phyloP scores from a whole-genome alignment of 2,329 filamentous ascomycete species.

The Fusarium multiceps region DNA sequence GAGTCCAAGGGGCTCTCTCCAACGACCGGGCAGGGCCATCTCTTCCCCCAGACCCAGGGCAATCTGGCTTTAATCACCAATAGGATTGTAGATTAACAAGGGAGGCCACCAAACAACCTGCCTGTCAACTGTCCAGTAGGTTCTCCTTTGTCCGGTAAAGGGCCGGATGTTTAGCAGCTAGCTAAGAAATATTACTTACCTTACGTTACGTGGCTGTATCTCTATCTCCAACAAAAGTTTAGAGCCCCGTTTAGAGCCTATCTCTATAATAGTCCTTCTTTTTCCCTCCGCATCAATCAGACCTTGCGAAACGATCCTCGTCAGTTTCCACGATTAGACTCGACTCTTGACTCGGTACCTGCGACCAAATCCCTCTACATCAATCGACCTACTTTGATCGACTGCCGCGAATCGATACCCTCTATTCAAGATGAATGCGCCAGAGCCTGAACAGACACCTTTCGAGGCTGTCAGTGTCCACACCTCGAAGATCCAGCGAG shows the following conservation, averaged over 20 bases:
- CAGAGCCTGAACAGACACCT: slow-evolving; percentile 89
- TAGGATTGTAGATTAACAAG: slow-evolving; percentile 25
- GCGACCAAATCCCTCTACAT: neutral
- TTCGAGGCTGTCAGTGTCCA: slow-evolving; percentile 91
- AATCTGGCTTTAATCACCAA: slow-evolving; percentile 31
- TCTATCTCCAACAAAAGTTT: slow-evolving; percentile 33
- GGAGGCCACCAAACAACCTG: slow-evolving; percentile 30
- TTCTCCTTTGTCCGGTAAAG: slow-evolving; percentile 38
- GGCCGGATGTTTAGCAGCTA: slow-evolving; percentile 30
- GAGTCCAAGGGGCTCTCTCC: slow-evolving; percentile 25
- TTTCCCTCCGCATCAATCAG: slow-evolving; percentile 13
- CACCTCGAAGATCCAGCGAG: slow-evolving; percentile 78
- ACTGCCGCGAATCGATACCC: slow-evolving; percentile 21
- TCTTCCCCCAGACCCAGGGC: neutral
- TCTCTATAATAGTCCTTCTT: slow-evolving; percentile 20
- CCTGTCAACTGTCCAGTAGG: slow-evolving; percentile 17
- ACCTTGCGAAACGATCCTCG: slow-evolving; percentile 12
- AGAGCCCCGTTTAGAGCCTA: slow-evolving; percentile 11
- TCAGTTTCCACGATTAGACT: neutral
- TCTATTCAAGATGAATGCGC: slow-evolving; percentile 76
- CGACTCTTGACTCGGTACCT: neutral
- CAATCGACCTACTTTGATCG: slow-evolving; percentile 3
- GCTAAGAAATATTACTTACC: slow-evolving; percentile 1
- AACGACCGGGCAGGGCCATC: slow-evolving; percentile 12
- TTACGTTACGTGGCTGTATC: slow-evolving; percentile 47